Base-by-base conservation (phyloP, 2,329 filamentous ascomycete species). In the Neopestalotiopsis sp. region DNA sequence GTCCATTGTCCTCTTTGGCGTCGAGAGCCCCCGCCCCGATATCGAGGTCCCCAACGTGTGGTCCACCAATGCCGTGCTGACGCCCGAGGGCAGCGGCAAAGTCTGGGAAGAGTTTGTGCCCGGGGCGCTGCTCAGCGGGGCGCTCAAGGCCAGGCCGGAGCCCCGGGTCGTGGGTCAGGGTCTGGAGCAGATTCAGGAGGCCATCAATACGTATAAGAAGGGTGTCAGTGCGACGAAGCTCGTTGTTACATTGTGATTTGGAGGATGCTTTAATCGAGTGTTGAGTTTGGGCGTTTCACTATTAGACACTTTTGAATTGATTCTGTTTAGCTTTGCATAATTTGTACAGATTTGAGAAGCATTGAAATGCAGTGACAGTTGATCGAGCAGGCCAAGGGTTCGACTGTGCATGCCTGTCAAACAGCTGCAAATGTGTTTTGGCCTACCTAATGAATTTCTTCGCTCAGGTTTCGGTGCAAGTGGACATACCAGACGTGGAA, bases 181-280 rank as follows among this genome's bases (percentile, higher is more conserved):
- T 12, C 32, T 67, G 34, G 58, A 24, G 4, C 17, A 52, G 24
- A 34, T 67, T 7, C 66, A 67, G 38, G 30, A 49, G 2, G 58
- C 57, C 0, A 49, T 67, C 5, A 58, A 67, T 30, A 20, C 45
- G 38, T 62, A 34, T 10, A 71, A 69, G 61, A 71, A 70, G 32
- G 71, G 71, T 1, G 56, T 70, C 24, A 69, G 69, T 32, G 69
- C 69, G 2, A 69, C 67, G 56, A 72, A 71, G 28, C 32, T 74
- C 17, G 74, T 69, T 28, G 66, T 63, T 6, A 34, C 49, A 1
- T 58, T 70, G 32, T 72, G 34, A 45, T 30, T 12, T 14, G 32
- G 13, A 14, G 13, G 24, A 14, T 30, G 30, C 30, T 40, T 34
- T 1, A 61, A 28, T 28, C 3, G 24, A 28, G 24, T 28, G 3